Conservation (phyloP, 805 yeast genomes). For the Starmera quercuum region DNA sequence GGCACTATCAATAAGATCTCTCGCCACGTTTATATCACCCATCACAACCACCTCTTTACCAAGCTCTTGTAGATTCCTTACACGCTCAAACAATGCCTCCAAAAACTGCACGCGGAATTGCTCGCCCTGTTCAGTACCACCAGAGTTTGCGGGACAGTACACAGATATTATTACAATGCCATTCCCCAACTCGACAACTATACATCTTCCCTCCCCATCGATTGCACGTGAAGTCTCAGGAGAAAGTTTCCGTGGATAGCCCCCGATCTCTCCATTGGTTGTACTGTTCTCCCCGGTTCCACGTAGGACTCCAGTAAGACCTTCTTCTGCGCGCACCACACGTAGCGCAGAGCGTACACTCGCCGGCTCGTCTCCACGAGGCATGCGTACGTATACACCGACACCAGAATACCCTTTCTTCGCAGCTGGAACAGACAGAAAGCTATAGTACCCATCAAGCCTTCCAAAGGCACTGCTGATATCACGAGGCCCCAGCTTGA, state of each 20-base stretch:
- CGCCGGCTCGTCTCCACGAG: slow-evolving; percentile 35
- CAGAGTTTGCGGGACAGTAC: slow-evolving; percentile 91
- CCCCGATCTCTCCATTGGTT: slow-evolving; percentile 79
- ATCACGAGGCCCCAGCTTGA: slow-evolving; percentile 55
- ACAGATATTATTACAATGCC: slow-evolving; percentile 55
- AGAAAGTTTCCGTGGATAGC: slow-evolving; percentile 44
- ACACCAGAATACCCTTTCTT: slow-evolving; percentile 92
- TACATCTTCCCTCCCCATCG: slow-evolving; percentile 82
- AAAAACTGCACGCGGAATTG: slow-evolving; percentile 50
- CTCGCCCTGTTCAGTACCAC: slow-evolving; percentile 60
- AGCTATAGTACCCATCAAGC: slow-evolving; percentile 52
- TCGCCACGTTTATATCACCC: slow-evolving; percentile 85
- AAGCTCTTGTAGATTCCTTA: slow-evolving; percentile 39
- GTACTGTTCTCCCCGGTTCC: slow-evolving; percentile 17
- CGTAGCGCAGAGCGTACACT: slow-evolving; percentile 30
- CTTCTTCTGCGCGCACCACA: slow-evolving; percentile 80
- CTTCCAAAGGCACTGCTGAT: slow-evolving; percentile 41
- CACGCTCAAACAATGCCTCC: slow-evolving; percentile 50
- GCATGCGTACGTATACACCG: slow-evolving; percentile 64
- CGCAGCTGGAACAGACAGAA: slow-evolving; percentile 55
- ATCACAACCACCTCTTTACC: slow-evolving; percentile 70
- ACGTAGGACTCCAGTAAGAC: slow-evolving; percentile 61
- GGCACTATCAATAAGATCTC: slow-evolving; percentile 79
- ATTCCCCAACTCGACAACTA: slow-evolving; percentile 63
- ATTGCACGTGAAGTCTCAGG: slow-evolving; percentile 34